Conservation (phyloP, 768 basidiomycete species). For the Lactifluus subvellereus region DNA sequence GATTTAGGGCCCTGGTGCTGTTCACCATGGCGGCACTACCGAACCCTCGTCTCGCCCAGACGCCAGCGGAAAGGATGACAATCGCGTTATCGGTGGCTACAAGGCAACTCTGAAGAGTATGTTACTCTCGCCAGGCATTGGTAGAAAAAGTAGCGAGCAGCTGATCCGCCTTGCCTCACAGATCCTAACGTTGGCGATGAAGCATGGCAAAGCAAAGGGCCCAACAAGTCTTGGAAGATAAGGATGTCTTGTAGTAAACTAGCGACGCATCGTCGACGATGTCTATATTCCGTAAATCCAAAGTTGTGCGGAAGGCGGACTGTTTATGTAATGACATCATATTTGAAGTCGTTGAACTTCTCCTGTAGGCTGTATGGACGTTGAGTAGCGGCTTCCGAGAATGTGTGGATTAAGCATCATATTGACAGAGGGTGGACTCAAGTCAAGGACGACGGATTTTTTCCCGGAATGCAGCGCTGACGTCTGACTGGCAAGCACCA, state of each 20-base stretch:
- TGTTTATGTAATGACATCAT: too few relatives aligned
- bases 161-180: not conserved
- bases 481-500: too few relatives aligned
- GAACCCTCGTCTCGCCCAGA: not conserved
- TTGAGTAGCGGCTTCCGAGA: too few relatives aligned
- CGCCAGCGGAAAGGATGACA: slow-evolving; percentile 24
- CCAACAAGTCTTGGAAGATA: slow-evolving; percentile 26
- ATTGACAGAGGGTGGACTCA: too few relatives aligned
- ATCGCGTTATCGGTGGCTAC: slow-evolving; percentile 28
- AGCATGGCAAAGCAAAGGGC: slow-evolving; percentile 27
- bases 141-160: not conserved
- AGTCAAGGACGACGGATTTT: too few relatives aligned
- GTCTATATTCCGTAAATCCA: too few relatives aligned
- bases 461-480: too few relatives aligned
- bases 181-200: slow-evolving; percentile 30
- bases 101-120: slow-evolving; percentile 30
- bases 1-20: slow-evolving; percentile 19
- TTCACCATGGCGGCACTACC: slow-evolving; percentile 3
- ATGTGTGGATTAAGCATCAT: too few relatives aligned
- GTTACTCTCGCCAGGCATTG: not conserved
- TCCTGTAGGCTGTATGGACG: too few relatives aligned
- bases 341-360: too few relatives aligned
- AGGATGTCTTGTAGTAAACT: slow-evolving; percentile 20
- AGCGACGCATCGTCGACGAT: not conserved
- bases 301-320: too few relatives aligned